These are phyloP conservation scores for Eimeria sp. DNA, from an alignment of 169 alveolate genomes.

Conservation along the genomic window DNA sequence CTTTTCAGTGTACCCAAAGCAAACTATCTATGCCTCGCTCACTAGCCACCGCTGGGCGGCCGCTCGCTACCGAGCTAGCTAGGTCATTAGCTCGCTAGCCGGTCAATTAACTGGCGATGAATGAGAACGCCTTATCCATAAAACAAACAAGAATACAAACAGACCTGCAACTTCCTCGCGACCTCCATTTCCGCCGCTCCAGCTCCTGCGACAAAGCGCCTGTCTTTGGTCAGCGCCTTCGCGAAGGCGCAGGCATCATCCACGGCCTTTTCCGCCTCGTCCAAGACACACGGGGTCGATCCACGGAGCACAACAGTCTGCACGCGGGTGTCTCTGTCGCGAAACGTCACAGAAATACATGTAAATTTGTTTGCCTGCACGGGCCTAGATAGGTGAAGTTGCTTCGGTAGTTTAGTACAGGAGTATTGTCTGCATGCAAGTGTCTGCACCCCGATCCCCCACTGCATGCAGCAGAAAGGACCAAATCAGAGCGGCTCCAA, in stretches of 20 bases:
- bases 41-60: background rate
- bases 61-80: background rate
- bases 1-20: background rate
- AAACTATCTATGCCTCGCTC: background rate
- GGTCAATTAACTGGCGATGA: background rate
- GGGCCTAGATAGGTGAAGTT: too few relatives aligned
- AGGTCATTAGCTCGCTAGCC: background rate
- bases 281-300: constrained; percentile 97
- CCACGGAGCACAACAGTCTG: constrained; percentile 90
- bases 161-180: constrained; percentile 86
- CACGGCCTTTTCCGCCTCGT: constrained; percentile 99
- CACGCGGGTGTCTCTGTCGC: constrained; percentile 82
- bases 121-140: background rate
- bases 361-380: too few relatives aligned
- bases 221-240: constrained; percentile 81
- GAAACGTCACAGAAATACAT: background rate
- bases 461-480: background rate
- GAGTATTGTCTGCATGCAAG: background rate
- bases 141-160: background rate
- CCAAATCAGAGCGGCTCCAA: background rate
- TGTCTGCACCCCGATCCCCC: background rate
- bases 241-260: constrained; percentile 96
- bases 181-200: constrained; percentile 86
- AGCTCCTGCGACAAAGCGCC: constrained; percentile 87
- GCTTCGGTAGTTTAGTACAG: too few relatives aligned